These are phyloP conservation scores for Fusarium pseudocircinatum DNA, from an alignment of 2,329 filamentous ascomycete species.

Conservation along the genomic window DNA sequence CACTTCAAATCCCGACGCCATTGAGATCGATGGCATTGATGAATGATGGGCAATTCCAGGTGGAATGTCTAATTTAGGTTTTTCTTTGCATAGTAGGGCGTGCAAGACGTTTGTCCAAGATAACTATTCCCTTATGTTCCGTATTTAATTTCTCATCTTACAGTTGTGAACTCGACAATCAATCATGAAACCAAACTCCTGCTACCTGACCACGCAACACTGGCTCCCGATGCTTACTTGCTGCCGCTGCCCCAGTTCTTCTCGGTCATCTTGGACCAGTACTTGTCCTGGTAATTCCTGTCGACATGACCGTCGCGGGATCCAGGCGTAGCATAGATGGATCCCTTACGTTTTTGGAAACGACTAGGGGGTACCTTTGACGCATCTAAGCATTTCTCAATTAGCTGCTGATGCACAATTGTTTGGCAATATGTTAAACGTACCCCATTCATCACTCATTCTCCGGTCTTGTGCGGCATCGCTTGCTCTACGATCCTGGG, in stretches of 20 bases:
- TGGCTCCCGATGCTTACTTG: conserved; percentile 43
- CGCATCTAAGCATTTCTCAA: conserved; percentile 58
- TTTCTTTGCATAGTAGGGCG: conserved; percentile 29
- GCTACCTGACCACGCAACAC: not conserved
- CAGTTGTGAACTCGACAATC: not conserved
- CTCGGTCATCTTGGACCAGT: conserved; percentile 68
- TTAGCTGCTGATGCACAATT: not conserved
- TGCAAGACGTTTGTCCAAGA: conserved; percentile 26
- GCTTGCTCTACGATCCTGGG: conserved; percentile 32
- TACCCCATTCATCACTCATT: conserved; percentile 61
- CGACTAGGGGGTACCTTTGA: conserved; percentile 73
- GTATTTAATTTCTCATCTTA: conserved; percentile 17
- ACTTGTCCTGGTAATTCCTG: conserved; percentile 66
- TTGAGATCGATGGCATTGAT: conserved; percentile 80
- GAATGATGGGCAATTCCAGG: conserved; percentile 54
- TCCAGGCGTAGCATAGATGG: conserved; percentile 72
- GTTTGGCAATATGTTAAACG: conserved; percentile 30
- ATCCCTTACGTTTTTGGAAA: conserved; percentile 76
- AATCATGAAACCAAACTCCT: not conserved
- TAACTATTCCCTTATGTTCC: conserved; percentile 25
- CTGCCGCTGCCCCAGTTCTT: conserved; percentile 51
- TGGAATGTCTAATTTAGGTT: conserved; percentile 24
- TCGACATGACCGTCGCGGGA: conserved; percentile 73
- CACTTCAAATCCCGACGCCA: conserved; percentile 82
- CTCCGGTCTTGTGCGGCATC: conserved; percentile 46